Evolutionary conservation across 2,329 filamentous ascomycete species (phyloP), one percentile per base, ranked within the genome.

Genomic region (Diaporthe vaccinii): DNA sequence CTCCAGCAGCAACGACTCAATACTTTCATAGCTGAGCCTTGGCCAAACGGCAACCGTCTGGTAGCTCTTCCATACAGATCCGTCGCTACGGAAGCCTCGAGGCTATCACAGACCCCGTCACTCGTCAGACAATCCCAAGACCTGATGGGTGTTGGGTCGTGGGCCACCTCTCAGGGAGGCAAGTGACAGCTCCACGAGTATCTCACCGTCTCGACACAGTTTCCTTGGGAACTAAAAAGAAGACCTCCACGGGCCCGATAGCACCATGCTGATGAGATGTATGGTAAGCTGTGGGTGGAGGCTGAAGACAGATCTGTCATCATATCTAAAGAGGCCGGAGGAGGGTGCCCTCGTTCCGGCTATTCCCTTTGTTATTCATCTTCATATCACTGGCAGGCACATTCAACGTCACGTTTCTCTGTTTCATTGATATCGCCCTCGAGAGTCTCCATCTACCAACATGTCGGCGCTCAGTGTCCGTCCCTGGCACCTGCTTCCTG

Each of bases 1-100:
- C 69, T 72, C 41, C 69, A 61, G 34, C 55, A 72, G 46, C 69
- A 53, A 39, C 69, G 69, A 14, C 57, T 72, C 44, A 41, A 31
- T 28, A 4, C 55, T 7, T 72, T 22, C 6, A 9, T 61, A 25
- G 14, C 22, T n/a, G 69, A 72, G 44, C 69, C 69, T 31, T 59
- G 44, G 69, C 10, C 9, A 14, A 39, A n/a, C 15, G 57, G 69
- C 2, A 72, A 72, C 15, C 55, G 55, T 39, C 44, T 72, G 31
- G 69, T 61, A 3, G 14, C 36, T 4, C 44, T 72, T 9, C 34
- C 69, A 6, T 39, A 61, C n/a, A 14, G 4, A 9, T 28, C n/a
- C 51, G 4, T 51, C 17, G 4, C 14, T 15, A 61, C 55, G 2
- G 53, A 59, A 49, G 51, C 68, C 25, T 46, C 68, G 20, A 58